Evolutionary conservation across 2,329 filamentous ascomycete species (phyloP).

Genomic region (Pyrenophora graminea): DNA sequence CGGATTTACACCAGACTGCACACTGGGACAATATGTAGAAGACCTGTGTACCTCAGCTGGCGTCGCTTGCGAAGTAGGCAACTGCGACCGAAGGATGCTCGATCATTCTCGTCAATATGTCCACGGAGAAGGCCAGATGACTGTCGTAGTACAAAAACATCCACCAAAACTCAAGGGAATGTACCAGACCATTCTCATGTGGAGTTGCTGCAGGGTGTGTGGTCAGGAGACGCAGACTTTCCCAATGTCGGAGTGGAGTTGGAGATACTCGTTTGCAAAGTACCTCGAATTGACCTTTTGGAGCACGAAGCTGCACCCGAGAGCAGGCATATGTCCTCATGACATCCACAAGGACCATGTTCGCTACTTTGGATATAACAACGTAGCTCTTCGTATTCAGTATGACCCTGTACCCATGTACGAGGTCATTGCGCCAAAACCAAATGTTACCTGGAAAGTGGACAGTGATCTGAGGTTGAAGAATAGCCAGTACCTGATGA

Average conservation of each 20-base stretch:
- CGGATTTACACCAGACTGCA: constrained; percentile 82
- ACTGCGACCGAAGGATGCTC: constrained; percentile 84
- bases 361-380: constrained; percentile 86
- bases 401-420: constrained; percentile 91
- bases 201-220: constrained; percentile 94
- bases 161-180: constrained; percentile 67
- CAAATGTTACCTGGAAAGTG: constrained; percentile 95
- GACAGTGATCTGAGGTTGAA: constrained; percentile 90
- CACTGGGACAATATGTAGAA: constrained; percentile 92
- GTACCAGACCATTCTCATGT: constrained; percentile 87
- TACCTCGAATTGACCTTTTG: constrained; percentile 98
- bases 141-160: constrained; percentile 82
- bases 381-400: constrained; percentile 84
- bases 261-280: constrained; percentile 98
- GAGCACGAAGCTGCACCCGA: constrained; percentile 79
- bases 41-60: constrained; percentile 79
- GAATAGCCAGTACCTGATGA: constrained; percentile 84
- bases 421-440: constrained; percentile 89
- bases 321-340: constrained; percentile 78
- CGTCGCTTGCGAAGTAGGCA: constrained; percentile 77
- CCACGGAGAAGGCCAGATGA: constrained; percentile 91
- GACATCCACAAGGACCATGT: constrained; percentile 92
- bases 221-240: constrained; percentile 86
- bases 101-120: constrained; percentile 97
- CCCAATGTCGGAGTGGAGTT: constrained; percentile 90